Evolutionary conservation across 768 basidiomycete genomes (phyloP), one percentile per base, ranked within the genome.

Genomic region (Termitomyces sp.): DNA sequence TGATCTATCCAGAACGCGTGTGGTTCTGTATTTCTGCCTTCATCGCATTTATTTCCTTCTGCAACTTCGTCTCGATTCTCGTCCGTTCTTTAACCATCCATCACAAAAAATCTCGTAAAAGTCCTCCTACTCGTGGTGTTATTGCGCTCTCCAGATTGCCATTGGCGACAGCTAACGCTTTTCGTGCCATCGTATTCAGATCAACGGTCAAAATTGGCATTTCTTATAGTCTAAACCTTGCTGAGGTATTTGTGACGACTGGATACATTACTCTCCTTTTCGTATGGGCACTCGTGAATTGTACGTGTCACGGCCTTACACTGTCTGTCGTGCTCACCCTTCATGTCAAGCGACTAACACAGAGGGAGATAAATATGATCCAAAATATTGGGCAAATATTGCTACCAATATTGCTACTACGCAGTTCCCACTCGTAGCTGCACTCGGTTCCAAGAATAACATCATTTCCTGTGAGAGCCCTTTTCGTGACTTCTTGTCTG

Each of bases 401-500:
- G 72, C 77, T 1, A 79, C 73, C 0, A 68, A 69, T 30, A 73
- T 83, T 24, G 81, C 77, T 1, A 66, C 72, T 16, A 72, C 72
- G 40, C 83, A 87, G 65, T 67, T 83, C 0, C 80, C 84, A 1
- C 71, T 87, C 20, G 71, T 86, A 64, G 74, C 78, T 16, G 83
- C 77, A 2, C 75, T 88, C 26, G 83, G 82, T 1, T 81, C 80
- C 60, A 63, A 58, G 30, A 86, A 87, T 67, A 86, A 86, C 57
- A 65, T 83, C 16, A 64, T 76, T 35, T 71, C 72, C 4, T 69
- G 75, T 74, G 26, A 53, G 71, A 61, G 14, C 4, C 6, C 14
- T 26, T 26, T 7, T 49, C 36, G 8, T 35, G 6, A 43, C 4
- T 35, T 42, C 33, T 24, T 36, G n/a, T 42, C n/a, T 33, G n/a